Percentiles rank a stretch among this genome's conserved stretches.
Evolutionary conservation across 306 rosid species (phyloP).

Genomic region (Inga leiocalycina): DNA sequence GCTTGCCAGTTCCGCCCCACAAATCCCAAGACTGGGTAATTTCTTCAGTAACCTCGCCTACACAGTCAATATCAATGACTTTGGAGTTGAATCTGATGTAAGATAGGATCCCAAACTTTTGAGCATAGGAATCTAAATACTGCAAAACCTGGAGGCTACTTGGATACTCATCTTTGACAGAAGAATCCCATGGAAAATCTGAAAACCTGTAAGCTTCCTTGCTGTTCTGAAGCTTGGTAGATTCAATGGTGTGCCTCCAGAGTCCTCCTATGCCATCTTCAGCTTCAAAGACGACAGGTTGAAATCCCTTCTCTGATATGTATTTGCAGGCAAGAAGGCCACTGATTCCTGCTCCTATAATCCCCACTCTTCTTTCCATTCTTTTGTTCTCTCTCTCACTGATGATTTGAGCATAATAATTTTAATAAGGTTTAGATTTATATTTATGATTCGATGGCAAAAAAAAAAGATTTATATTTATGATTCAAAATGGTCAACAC

Average conservation of each 20-base stretch:
- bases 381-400: background rate
- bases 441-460: background rate
- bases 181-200: conserved; percentile 67
- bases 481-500: background rate
- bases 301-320: conserved; percentile 38
- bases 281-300: conserved; percentile 55
- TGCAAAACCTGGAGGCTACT: conserved; percentile 36
- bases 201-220: conserved; percentile 32
- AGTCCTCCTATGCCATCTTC: conserved; percentile 53
- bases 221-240: conserved; percentile 55
- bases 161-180: conserved; percentile 38
- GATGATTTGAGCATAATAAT: background rate
- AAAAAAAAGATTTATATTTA: background rate
- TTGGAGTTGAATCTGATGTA: conserved; percentile 52
- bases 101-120: conserved; percentile 43
- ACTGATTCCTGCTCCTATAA: conserved; percentile 60
- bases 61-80: conserved; percentile 47
- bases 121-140: conserved; percentile 52
- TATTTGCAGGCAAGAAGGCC: conserved; percentile 56
- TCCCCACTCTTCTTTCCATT: conserved; percentile 51
- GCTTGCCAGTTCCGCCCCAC: conserved; percentile 56
- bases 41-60: conserved; percentile 42
- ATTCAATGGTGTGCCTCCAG: conserved; percentile 45
- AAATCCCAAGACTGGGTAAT: conserved; percentile 41
- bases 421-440: background rate